phyloP scores from a whole-genome alignment of 768 basidiomycete species.

The Naematelia aurantialba region DNA sequence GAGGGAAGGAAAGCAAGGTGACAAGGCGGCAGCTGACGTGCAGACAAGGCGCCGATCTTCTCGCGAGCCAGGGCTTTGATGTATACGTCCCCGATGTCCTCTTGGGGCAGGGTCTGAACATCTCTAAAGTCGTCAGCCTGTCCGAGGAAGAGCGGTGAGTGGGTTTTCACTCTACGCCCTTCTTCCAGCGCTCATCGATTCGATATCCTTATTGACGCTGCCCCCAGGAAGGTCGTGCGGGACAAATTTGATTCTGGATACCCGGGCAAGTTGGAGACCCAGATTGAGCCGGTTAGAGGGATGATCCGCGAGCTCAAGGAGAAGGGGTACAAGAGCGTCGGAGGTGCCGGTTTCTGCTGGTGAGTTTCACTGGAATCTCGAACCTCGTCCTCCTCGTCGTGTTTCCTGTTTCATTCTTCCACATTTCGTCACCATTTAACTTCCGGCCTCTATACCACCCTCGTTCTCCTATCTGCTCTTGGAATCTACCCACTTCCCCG shows the following conservation, averaged over 20 bases:
- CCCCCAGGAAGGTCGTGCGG: conserved; percentile 40
- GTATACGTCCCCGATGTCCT: conserved; percentile 67
- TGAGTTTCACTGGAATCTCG: not conserved
- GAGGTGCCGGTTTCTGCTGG: conserved; percentile 28
- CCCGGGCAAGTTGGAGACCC: conserved; percentile 57
- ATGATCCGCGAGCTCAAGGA: conserved; percentile 11
- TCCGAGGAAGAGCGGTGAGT: conserved; percentile 7
- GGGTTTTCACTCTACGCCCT: not conserved
- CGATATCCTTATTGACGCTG: not conserved
- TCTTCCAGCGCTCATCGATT: not conserved
- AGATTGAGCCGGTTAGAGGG: not conserved
- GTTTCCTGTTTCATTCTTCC: too few species aligned
- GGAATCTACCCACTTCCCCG: too few species aligned
- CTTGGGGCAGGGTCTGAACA: conserved; percentile 55
- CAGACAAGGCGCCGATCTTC: conserved; percentile 58
- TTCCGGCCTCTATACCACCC: too few species aligned
- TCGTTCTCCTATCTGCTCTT: too few species aligned
- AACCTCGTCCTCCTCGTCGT: not conserved
- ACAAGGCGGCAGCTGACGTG: not conserved
- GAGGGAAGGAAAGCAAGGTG: conserved; percentile 2
- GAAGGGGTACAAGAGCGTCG: conserved; percentile 19
- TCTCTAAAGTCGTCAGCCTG: conserved; percentile 53
- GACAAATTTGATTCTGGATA: conserved; percentile 55
- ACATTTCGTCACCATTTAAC: too few species aligned
- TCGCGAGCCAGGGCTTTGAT: conserved; percentile 57